These are phyloP conservation scores for Naganishia cerealis DNA, from an alignment of 1,284 basidiomycete genomes.

Conservation along the genomic window DNA sequence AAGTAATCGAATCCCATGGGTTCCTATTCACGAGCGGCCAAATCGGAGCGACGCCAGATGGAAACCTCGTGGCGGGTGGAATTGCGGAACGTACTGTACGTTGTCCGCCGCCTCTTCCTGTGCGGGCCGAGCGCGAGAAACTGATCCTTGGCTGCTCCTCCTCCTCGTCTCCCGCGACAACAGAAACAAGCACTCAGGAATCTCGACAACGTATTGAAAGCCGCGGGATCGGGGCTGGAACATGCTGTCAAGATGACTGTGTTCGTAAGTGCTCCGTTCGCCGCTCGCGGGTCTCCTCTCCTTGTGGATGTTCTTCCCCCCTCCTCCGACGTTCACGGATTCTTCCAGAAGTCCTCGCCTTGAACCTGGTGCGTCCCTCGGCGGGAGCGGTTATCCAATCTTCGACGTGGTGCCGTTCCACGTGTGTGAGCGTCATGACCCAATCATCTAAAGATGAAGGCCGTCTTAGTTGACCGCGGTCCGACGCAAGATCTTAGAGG, in stretches of 20 bases:
- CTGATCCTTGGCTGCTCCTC: too few relatives aligned
- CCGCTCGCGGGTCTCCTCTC: neutral
- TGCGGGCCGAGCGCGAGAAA: too few relatives aligned
- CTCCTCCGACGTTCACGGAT: too few relatives aligned
- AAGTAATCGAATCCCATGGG: slow-evolving; percentile 55
- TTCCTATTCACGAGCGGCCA: slow-evolving; percentile 65
- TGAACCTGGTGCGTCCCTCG: too few relatives aligned
- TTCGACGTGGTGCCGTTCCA: too few relatives aligned
- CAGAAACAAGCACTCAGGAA: slow-evolving; percentile 64
- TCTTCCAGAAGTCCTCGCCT: neutral
- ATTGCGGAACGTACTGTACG: slow-evolving; percentile 61
- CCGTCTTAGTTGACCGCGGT: too few relatives aligned
- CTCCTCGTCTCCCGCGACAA: neutral
- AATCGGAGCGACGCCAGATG: slow-evolving; percentile 60
- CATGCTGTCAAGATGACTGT: slow-evolving; percentile 65
- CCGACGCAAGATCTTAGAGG: too few relatives aligned
- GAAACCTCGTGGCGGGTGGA: slow-evolving; percentile 60
- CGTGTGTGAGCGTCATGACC: too few relatives aligned
- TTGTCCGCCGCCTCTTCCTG: too few relatives aligned
- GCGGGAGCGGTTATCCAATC: too few relatives aligned
- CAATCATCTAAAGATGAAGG: too few relatives aligned
- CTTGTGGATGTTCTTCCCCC: too few relatives aligned
- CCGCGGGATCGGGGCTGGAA: slow-evolving; percentile 62
- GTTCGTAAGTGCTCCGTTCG: slow-evolving; percentile 57
- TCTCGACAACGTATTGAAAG: slow-evolving; percentile 62